Evolutionary conservation across 306 rosid genomes (phyloP).

Genomic region (Fragaria vesca): DNA sequence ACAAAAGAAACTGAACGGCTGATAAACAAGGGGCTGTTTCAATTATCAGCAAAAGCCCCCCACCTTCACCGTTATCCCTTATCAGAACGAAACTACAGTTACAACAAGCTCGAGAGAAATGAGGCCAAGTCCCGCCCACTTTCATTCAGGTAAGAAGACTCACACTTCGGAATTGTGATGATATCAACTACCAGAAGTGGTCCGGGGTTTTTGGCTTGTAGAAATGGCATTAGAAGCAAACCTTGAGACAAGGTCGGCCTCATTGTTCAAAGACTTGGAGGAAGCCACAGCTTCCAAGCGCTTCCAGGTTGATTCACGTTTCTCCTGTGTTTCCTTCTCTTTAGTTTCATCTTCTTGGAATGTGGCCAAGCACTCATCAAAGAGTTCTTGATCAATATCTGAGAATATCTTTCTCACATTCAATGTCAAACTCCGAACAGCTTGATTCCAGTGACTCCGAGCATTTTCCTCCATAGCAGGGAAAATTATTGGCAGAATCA

Average conservation of each 20-base stretch:
- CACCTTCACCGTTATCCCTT: conserved; percentile 9
- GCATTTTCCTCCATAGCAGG: conserved; percentile 62
- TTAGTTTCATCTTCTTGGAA: conserved; percentile 56
- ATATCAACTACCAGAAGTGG: conserved; percentile 32
- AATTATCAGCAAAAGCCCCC: conserved; percentile 27
- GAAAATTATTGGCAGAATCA: conserved; percentile 55
- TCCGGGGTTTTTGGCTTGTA: conserved; percentile 30
- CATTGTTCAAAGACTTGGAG: conserved; percentile 46
- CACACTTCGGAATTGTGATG: conserved; percentile 11
- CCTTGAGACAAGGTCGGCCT: conserved; percentile 47
- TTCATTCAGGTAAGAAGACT: conserved; percentile 20
- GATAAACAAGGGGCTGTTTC: conserved; percentile 23
- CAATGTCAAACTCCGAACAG: conserved; percentile 65
- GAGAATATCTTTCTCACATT: conserved; percentile 59
- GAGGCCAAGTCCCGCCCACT: conserved; percentile 13
- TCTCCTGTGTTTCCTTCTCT: conserved; percentile 49
- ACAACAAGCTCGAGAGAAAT: conserved; percentile 12
- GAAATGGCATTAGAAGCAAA: conserved; percentile 39
- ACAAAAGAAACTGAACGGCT: conserved; percentile 18
- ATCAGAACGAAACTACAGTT: background rate
- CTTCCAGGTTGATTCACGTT: conserved; percentile 55
- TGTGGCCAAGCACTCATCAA: conserved; percentile 44
- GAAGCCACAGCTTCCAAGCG: conserved; percentile 53
- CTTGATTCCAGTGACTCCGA: conserved; percentile 61
- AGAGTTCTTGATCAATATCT: conserved; percentile 52